phyloP scores from a whole-genome alignment of 768 basidiomycete genomes.

The Boletus sp. region DNA sequence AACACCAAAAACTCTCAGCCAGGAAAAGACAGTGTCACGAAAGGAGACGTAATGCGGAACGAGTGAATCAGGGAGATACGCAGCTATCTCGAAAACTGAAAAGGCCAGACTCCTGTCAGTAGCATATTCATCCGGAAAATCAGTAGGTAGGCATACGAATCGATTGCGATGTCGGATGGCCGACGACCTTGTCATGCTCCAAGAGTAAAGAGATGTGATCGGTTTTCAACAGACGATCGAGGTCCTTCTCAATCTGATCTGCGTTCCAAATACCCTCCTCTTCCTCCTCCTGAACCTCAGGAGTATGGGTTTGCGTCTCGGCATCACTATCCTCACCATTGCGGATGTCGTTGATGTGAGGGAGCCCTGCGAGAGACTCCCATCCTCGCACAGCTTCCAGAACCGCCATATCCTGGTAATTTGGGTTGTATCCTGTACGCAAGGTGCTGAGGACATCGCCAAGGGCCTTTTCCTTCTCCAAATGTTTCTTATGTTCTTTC shows the following conservation, averaged over 20 bases:
- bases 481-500: slow-evolving; percentile 64
- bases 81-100: slow-evolving; percentile 72
- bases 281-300: slow-evolving; percentile 38
- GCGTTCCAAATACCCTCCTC: slow-evolving; percentile 59
- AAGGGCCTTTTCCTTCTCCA: slow-evolving; percentile 73
- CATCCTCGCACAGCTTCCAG: slow-evolving; percentile 94
- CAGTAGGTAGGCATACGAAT: slow-evolving; percentile 47
- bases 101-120: neutral
- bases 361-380: slow-evolving; percentile 69
- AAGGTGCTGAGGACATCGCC: slow-evolving; percentile 81
- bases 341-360: slow-evolving; percentile 67
- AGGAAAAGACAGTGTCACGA: slow-evolving; percentile 56
- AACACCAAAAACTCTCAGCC: slow-evolving; percentile 64
- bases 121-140: neutral
- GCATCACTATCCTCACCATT: slow-evolving; percentile 43
- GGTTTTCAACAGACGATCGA: slow-evolving; percentile 53
- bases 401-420: slow-evolving; percentile 99
- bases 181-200: slow-evolving; percentile 70
- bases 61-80: slow-evolving; percentile 83
- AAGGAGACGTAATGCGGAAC: slow-evolving; percentile 70
- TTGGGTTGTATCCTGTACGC: slow-evolving; percentile 89
- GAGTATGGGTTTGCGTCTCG: slow-evolving; percentile 22
- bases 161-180: slow-evolving; percentile 44
- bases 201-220: slow-evolving; percentile 77
- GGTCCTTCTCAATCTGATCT: slow-evolving; percentile 52